Evolutionary conservation across 139 green algal species (phyloP).

Genomic region (Asterochloris sp.): DNA sequence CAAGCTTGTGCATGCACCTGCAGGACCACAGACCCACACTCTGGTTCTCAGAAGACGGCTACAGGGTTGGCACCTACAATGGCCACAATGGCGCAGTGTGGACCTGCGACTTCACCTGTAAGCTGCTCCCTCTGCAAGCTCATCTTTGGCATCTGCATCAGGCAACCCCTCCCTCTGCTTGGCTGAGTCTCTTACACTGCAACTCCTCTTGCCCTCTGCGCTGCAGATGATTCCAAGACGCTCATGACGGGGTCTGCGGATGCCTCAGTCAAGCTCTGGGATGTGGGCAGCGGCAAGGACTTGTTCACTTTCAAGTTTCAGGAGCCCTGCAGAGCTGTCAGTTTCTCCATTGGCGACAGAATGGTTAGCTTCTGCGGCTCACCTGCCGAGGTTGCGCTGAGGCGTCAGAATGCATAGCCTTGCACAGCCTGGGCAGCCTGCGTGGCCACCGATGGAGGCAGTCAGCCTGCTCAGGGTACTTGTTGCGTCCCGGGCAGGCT

Average conservation of each 20-base stretch:
- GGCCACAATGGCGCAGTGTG: conserved; percentile 96
- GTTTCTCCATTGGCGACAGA: conserved; percentile 75
- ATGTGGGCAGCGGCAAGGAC: conserved; percentile 79
- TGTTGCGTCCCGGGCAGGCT: too few species aligned
- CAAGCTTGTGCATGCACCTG: not conserved
- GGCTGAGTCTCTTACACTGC: too few species aligned
- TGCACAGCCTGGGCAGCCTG: too few species aligned
- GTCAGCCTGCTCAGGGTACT: too few species aligned
- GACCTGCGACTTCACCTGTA: conserved; percentile 85
- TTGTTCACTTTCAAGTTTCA: conserved; percentile 79
- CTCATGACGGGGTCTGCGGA: conserved; percentile 91
- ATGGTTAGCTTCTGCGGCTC: conserved; percentile 32
- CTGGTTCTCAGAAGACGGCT: conserved; percentile 91
- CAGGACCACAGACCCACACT: conserved; percentile 82
- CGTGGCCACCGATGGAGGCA: too few species aligned
- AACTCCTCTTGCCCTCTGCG: too few species aligned
- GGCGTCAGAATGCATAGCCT: too few species aligned
- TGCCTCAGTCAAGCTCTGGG: conserved; percentile 87
- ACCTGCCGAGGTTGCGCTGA: too few species aligned
- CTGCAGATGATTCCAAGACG: conserved; percentile 55
- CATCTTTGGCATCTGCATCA: too few species aligned
- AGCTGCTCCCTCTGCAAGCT: conserved; percentile 6
- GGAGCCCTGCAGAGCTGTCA: conserved; percentile 73
- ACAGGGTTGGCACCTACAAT: conserved; percentile 92
- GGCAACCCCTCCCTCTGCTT: too few species aligned